phyloP scores from a whole-genome alignment of 2,329 filamentous ascomycete species.

The Lachnellula suecica region DNA sequence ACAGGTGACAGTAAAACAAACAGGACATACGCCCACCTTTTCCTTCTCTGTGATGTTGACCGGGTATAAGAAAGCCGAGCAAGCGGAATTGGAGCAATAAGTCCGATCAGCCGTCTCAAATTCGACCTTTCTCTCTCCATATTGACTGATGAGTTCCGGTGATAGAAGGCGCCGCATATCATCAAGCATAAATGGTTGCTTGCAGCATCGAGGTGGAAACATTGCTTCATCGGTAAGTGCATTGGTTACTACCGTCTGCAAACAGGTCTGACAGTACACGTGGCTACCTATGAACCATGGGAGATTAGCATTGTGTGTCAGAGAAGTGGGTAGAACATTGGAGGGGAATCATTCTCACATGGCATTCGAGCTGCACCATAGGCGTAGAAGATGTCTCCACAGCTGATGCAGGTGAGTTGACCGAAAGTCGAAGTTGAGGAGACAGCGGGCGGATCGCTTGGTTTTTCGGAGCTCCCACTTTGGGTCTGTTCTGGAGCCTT shows the following conservation, averaged over 20 bases:
- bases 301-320: too few species aligned
- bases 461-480: neutral
- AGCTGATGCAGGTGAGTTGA: neutral
- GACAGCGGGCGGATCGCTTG: neutral
- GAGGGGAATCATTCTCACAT: too few species aligned
- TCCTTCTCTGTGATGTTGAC: conserved; percentile 24
- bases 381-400: neutral
- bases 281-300: too few species aligned
- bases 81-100: conserved; percentile 46
- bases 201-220: conserved; percentile 11
- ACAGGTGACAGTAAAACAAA: conserved; percentile 47
- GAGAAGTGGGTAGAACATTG: too few species aligned
- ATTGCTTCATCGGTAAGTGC: conserved; percentile 4
- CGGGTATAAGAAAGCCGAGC: conserved; percentile 45
- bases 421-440: neutral
- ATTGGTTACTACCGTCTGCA: conserved; percentile 4
- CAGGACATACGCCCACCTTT: conserved; percentile 38
- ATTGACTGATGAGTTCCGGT: conserved; percentile 28
- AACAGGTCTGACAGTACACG: conserved; percentile 6
- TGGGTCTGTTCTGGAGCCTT: too few species aligned
- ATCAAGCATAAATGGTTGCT: conserved; percentile 6
- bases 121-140: conserved; percentile 46
- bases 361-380: neutral
- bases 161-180: conserved; percentile 2
- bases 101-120: conserved; percentile 43